Conservation (phyloP, 2,329 filamentous ascomycete species). For the Phaeoacremonium minimum region DNA sequence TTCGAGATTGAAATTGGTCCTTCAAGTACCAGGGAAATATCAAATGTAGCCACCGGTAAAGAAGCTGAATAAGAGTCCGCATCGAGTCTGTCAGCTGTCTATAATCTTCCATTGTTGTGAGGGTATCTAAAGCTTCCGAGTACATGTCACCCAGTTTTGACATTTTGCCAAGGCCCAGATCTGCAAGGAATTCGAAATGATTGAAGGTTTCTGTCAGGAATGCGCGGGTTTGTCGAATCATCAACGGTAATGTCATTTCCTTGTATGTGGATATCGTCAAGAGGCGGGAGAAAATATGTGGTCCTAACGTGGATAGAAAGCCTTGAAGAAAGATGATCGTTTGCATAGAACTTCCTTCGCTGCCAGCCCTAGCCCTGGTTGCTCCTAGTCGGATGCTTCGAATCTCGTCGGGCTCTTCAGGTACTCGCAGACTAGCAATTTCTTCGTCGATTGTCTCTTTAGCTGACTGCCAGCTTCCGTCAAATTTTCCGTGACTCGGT, state of each 20-base stretch:
- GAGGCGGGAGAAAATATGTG: not conserved
- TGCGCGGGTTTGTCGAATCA: constrained; percentile 1
- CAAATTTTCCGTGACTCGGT: no score
- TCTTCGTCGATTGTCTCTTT: not conserved
- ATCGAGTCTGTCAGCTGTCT: not conserved
- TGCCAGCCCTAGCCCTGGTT: not conserved
- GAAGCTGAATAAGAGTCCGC: not conserved
- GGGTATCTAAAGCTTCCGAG: not conserved
- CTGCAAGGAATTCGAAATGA: not conserved
- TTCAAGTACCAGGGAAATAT: constrained; percentile 1
- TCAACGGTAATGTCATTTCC: not conserved
- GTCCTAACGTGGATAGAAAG: constrained; percentile 1
- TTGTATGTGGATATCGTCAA: not conserved
- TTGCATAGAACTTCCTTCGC: not conserved
- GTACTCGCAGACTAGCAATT: not conserved
- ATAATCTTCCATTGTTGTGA: not conserved
- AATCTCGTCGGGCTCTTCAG: not conserved
- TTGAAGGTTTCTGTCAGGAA: constrained; percentile 1
- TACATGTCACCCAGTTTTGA: not conserved
- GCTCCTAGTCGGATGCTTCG: constrained; percentile 1
- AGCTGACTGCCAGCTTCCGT: not conserved
- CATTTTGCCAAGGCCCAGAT: not conserved
- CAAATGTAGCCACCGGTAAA: constrained; percentile 1
- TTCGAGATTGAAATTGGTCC: not conserved
- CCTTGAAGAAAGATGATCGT: constrained; percentile 1